Evolutionary conservation across 129 eudicot genomes (phyloP), one percentile per base, ranked within the genome.

Genomic region (Tagetes patula): DNA sequence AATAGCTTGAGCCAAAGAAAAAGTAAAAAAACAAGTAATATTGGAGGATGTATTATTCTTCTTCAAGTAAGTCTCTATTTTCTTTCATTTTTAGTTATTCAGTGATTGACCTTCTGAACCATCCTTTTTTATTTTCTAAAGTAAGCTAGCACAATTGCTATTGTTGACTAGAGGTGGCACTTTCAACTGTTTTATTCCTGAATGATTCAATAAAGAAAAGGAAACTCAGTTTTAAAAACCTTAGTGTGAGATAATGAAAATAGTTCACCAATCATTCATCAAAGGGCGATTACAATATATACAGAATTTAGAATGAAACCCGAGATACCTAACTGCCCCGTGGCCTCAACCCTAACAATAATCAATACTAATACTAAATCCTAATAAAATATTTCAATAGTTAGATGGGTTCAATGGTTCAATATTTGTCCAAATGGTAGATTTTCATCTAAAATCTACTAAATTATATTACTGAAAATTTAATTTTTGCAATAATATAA

Each of bases 31-130:
- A 71, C 62, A 4, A 80, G 67, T 65, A 65, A 55, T 64, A 71
- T 88, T 6, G 80, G 83, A 30, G 91, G 91, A 10, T 88, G 96
- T 67, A 88, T 88, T 14, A 72, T 88, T 76, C 83, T 88, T 76
- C 87, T 88, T 63, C 96, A 85, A 82, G 96, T 88, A 79, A 79
- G 88, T 81, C n/a, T 14, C 68, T 48, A 4, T 6, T 13, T 42
- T 39, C 67, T 45, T 45, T 42, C 39, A 59, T 3, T 8, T 59
- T 36, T 13, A 11, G 34, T 36, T 30, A 65, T 36, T 45, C 7
- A 46, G 14, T 79, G 36, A 33, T 14, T 14, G 56, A 40, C 36
- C 30, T 27, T 67, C 45, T 31, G 20, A 53, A 46, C 47, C 37
- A 56, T 71, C 31, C 4, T 56, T 27, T 4, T 27, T 9, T 6